phyloP scores from a whole-genome alignment of 2,329 filamentous ascomycete species.

The Diaporthe caulivora region DNA sequence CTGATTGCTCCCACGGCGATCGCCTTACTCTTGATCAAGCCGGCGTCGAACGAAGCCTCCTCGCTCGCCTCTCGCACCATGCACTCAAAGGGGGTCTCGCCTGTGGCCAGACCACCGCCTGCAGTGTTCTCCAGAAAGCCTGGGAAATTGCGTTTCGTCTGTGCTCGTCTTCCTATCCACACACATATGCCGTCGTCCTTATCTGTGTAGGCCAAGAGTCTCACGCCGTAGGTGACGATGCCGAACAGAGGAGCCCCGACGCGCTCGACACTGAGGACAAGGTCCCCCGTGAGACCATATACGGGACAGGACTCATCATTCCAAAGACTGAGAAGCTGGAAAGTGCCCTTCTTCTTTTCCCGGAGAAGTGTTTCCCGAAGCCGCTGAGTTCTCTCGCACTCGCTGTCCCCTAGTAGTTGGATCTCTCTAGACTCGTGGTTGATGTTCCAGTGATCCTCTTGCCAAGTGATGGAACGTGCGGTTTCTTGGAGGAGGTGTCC shows the following conservation, averaged over 20 bases:
- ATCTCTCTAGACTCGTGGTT: not conserved
- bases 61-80: not conserved
- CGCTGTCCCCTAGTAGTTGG: not conserved
- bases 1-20: not conserved
- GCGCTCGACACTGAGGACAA: not conserved
- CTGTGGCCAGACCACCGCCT: not conserved
- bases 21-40: not conserved
- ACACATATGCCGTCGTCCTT: not conserved
- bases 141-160: not conserved
- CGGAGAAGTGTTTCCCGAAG: not conserved
- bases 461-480: not conserved
- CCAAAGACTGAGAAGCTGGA: not conserved
- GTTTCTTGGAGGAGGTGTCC: not conserved
- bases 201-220: not conserved
- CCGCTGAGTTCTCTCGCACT: not conserved
- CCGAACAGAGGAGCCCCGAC: not conserved
- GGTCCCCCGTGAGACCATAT: not conserved
- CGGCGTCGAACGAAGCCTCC: not conserved
- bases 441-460: not conserved
- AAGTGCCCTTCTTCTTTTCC: not conserved
- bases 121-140: not conserved
- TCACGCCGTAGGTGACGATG: not conserved
- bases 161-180: not conserved
- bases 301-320: not conserved
- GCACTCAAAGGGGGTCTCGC: not conserved